Percentiles rank a stretch among this genome's conserved stretches.
These are phyloP conservation scores for Pistacia atlantica DNA, from an alignment of 345 rosid species.

Conservation along the genomic window DNA sequence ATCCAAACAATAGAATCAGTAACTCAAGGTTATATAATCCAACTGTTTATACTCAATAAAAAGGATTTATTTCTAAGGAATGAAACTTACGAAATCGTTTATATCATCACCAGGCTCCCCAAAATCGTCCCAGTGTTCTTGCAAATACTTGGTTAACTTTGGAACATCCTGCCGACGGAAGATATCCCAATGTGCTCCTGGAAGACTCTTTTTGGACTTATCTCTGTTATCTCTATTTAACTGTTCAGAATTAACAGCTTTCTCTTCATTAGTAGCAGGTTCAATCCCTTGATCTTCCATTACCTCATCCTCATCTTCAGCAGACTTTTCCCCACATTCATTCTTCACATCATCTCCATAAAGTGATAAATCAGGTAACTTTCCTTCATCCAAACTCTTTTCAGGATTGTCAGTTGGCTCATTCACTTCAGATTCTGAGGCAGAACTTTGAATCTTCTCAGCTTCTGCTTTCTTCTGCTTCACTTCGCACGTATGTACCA, in stretches of 20 bases:
- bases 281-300: slow-evolving; percentile 41
- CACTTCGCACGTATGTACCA: slow-evolving; percentile 57
- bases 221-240: slow-evolving; percentile 21
- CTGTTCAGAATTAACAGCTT: slow-evolving; percentile 22
- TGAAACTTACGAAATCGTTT: slow-evolving; percentile 54
- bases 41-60: slow-evolving; percentile 10
- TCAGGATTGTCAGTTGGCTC: slow-evolving; percentile 27
- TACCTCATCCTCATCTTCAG: slow-evolving; percentile 31
- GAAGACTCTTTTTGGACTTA: slow-evolving; percentile 22
- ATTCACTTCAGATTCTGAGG: slow-evolving; percentile 25
- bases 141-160: slow-evolving; percentile 61
- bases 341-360: slow-evolving; percentile 31
- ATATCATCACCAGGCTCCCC: slow-evolving; percentile 28
- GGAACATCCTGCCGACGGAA: slow-evolving; percentile 82
- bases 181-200: slow-evolving; percentile 84
- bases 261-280: slow-evolving; percentile 15
- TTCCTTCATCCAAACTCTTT: slow-evolving; percentile 32
- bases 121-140: slow-evolving; percentile 43
- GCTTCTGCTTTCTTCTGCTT: slow-evolving; percentile 32
- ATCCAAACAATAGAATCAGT: slow-evolving; percentile 28
- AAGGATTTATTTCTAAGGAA: slow-evolving; percentile 10
- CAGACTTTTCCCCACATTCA: slow-evolving; percentile 24
- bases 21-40: slow-evolving; percentile 16
- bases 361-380: slow-evolving; percentile 32
- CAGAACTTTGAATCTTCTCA: slow-evolving; percentile 26